These are phyloP conservation scores for Lenwebbia sp. DNA, from an alignment of 345 rosid genomes.

Conservation along the genomic window DNA sequence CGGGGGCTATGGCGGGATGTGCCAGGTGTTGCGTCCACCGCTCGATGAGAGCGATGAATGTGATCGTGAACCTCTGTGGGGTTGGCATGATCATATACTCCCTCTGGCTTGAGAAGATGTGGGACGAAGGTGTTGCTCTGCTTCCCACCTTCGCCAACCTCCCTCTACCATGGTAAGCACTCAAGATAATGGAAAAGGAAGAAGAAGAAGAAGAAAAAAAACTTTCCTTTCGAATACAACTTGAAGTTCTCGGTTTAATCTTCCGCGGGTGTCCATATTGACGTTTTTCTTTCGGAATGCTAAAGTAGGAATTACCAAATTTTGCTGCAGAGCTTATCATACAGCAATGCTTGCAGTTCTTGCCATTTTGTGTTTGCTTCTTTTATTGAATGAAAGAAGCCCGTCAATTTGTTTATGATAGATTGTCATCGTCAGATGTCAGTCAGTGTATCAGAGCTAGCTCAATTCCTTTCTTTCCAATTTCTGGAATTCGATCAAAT, in stretches of 20 bases:
- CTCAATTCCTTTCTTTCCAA: neutral
- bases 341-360: neutral
- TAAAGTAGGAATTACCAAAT: neutral
- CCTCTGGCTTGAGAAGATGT: slow-evolving; percentile 43
- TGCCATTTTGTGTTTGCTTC: neutral
- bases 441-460: neutral
- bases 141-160: slow-evolving; percentile 3
- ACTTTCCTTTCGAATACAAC: neutral
- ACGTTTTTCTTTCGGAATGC: neutral
- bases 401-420: neutral
- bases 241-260: neutral
- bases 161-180: slow-evolving; percentile 38
- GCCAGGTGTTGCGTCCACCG: slow-evolving; percentile 25
- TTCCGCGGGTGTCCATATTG: neutral
- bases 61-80: slow-evolving; percentile 19
- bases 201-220: neutral
- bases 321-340: neutral
- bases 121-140: slow-evolving; percentile 16
- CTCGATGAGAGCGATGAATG: slow-evolving; percentile 15
- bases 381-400: neutral
- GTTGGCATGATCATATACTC: slow-evolving; percentile 32
- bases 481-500: neutral
- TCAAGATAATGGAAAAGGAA: neutral
- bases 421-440: neutral
- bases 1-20: slow-evolving; percentile 21